Conservation (phyloP, 2,329 filamentous ascomycete species). For the Gnomoniopsis sp. region DNA sequence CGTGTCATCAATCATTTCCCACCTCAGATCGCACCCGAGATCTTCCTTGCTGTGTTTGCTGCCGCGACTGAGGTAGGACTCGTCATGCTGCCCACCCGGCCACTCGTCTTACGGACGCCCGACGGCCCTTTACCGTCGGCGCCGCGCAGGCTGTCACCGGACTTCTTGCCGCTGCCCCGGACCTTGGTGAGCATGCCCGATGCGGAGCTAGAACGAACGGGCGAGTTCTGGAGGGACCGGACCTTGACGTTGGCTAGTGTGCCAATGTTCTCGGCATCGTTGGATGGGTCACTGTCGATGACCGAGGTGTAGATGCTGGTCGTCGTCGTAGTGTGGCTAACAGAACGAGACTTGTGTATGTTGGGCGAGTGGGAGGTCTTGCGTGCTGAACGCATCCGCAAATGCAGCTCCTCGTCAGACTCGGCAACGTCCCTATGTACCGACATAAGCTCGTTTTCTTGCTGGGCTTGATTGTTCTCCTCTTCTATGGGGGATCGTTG, state of each 20-base stretch:
- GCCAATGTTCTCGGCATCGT: slow-evolving; percentile 70
- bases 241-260: slow-evolving; percentile 37
- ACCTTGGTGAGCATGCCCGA: slow-evolving; percentile 62
- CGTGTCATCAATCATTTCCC: not conserved
- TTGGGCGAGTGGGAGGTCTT: slow-evolving; percentile 63
- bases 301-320: slow-evolving; percentile 60
- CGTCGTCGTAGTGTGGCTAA: slow-evolving; percentile 72
- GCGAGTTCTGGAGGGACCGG: slow-evolving; percentile 52
- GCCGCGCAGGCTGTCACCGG: slow-evolving; percentile 43
- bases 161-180: slow-evolving; percentile 38
- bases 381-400: slow-evolving; percentile 68
- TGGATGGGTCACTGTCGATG: slow-evolving; percentile 65
- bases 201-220: slow-evolving; percentile 47
- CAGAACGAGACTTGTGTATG: slow-evolving; percentile 62
- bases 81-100: slow-evolving; percentile 59
- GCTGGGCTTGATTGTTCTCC: slow-evolving; percentile 48
- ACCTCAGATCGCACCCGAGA: slow-evolving; percentile 36
- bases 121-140: slow-evolving; percentile 41
- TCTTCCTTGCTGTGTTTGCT: slow-evolving; percentile 48
- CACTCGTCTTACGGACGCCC: slow-evolving; percentile 64
- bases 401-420: slow-evolving; percentile 78
- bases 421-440: slow-evolving; percentile 60
- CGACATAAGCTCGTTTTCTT: slow-evolving; percentile 59
- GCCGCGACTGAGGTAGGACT: slow-evolving; percentile 37
- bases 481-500: slow-evolving; percentile 42